Evolutionary conservation across 768 basidiomycete genomes (phyloP), one percentile per base, ranked within the genome.

Genomic region (Gyrodon lividus): DNA sequence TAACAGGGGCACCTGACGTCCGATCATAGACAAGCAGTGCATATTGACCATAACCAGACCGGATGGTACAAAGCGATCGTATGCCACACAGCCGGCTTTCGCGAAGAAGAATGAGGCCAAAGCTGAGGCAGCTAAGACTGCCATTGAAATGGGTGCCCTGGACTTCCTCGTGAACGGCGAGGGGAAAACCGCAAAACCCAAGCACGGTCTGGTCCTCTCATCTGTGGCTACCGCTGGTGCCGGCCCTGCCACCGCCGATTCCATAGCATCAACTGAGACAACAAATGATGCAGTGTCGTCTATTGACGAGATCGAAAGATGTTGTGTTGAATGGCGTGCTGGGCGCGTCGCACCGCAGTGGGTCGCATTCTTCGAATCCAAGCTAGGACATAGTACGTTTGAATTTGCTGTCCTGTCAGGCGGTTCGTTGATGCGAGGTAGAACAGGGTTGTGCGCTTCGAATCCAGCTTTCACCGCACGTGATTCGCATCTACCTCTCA

Each of bases 1-100:
- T 19, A 6, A 5, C 31, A 10, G 8, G 19, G 22, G 17, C 37
- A 22, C 42, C 51, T 64, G 10, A 66, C 33, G 1, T 16, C 4
- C 9, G 7, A 12, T 24, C 3, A 7, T 59, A 86, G 83, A 61
- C 52, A 83, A 79, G 59, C 77, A 79, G 47, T 85, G 86, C 56
- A 81, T 82, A 43, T 62, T 87, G 35, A 83, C 82, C 1, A 78
- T 87, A 51, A 79, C 73, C 2, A 80, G 77, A 19, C 82, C 81
- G 0, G 73, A 78, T 28, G 83, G 81, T 16, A 50, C 64, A 2
- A 66, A 67, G 5, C 73, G 82, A 40, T 77, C 79, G 0, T 87
- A 85, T 68, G 73, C 75, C 22, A 81, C 82, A 0, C 72, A 77
- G 22, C 66, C 73, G 13, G 39, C 62, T 2, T 79, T 76, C 55